Conservation (phyloP, 345 rosid species). For the Eucalyptus dawsonii region DNA sequence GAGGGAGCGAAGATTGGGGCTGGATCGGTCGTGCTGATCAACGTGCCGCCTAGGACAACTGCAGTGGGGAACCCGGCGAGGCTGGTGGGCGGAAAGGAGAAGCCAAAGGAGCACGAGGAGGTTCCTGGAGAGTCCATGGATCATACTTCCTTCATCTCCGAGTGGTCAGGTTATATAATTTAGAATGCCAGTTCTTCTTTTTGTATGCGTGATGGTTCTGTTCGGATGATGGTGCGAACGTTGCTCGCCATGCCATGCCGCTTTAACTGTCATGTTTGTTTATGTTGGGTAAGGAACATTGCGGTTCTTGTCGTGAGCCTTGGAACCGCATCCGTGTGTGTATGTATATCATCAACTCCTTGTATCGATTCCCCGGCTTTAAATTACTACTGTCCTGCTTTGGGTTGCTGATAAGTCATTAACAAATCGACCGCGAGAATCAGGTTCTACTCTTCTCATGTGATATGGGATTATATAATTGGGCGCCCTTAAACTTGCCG, state of each 20-base stretch:
- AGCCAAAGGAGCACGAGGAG: slow-evolving; percentile 49
- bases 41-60: slow-evolving; percentile 68
- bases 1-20: slow-evolving; percentile 93
- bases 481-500: neutral
- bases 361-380: neutral
- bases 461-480: neutral
- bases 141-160: slow-evolving; percentile 84
- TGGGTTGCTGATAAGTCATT: neutral
- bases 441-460: neutral
- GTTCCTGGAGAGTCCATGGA: slow-evolving; percentile 96
- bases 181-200: neutral
- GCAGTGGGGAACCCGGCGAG: slow-evolving; percentile 95
- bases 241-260: neutral
- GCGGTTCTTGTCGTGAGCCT: neutral
- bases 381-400: neutral
- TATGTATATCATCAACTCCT: neutral
- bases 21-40: slow-evolving; percentile 77
- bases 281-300: neutral
- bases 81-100: slow-evolving; percentile 84
- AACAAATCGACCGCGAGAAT: neutral
- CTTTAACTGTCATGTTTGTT: neutral
- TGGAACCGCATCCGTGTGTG: neutral
- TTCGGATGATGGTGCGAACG: neutral
- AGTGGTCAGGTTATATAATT: slow-evolving; percentile 86
- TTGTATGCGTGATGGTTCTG: neutral